Evolutionary conservation across 345 rosid species (phyloP), one percentile per base, ranked within the genome.

Genomic region (Clarkia xantiana): DNA sequence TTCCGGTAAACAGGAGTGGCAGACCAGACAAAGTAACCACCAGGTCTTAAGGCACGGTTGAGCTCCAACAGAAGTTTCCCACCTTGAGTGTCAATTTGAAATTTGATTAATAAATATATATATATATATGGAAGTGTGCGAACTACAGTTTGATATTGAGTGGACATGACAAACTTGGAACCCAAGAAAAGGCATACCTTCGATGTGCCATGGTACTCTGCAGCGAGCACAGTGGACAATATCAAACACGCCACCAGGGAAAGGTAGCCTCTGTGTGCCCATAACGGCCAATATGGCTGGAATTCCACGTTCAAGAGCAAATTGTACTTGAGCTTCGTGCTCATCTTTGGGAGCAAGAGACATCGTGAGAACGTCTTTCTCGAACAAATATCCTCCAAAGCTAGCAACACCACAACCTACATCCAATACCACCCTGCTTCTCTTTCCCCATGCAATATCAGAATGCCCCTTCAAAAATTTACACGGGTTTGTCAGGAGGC

Each of bases 21-120:
- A 59, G 97, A 90, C 95, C 95, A 86, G 45, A 90, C 79, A 59
- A 90, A 90, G 74, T 71, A 86, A 57, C 91, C 97, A 60, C 95
- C 94, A 8, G 97, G 95, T 50, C 94, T 69, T 67, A 90, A 55
- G 18, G 79, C 77, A 61, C 94, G 95, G 58, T 86, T 83, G 71
- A 90, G 70, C 70, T 90, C 97, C 69, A 86, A 60, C 45, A 89
- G 95, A 68, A 82, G 95, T 59, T 76, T 82, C 19, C 95, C 95
- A 47, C 95, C 97, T 84, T 61, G 49, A 75, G 51, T 53, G 38
- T 51, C 34, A 40, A 55, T 48, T 51, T 39, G 17, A 10, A 10
- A 48, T 29, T 36, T 14, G 40, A 47, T 29, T 7, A 29, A 29
- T 29, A 29, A 29, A 7, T 1, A 29, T 9, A 49, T 3, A 13